phyloP scores from a whole-genome alignment of 768 basidiomycete species.

The Omphalotus guepiniiformis region DNA sequence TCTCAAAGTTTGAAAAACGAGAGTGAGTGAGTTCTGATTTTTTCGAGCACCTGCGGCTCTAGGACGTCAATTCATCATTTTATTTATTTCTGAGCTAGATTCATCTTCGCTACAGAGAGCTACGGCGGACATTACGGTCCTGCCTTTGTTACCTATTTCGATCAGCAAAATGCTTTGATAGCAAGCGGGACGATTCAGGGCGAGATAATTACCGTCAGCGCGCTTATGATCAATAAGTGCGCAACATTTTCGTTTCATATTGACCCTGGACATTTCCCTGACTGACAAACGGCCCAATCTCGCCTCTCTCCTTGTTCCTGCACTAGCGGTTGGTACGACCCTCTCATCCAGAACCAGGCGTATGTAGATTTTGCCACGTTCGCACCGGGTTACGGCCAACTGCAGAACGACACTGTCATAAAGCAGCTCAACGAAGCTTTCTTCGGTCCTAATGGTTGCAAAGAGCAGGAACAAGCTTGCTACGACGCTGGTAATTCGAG shows the following conservation, averaged over 20 bases:
- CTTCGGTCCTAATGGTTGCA: constrained; percentile 46
- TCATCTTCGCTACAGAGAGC: constrained; percentile 62
- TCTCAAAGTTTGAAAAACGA: constrained; percentile 46
- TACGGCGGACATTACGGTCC: constrained; percentile 70
- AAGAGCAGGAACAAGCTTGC: constrained; percentile 51
- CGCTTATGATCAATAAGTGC: constrained; percentile 63
- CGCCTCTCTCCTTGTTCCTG: not conserved
- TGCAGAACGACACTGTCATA: constrained; percentile 45
- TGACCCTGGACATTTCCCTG: no score
- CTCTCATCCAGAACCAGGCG: constrained; percentile 57
- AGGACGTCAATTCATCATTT: not conserved
- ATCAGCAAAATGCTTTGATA: constrained; percentile 56
- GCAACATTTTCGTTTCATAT: not conserved
- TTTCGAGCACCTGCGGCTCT: no score
- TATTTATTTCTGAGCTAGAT: constrained; percentile 28
- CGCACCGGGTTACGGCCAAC: constrained; percentile 65
- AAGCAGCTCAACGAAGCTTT: constrained; percentile 43
- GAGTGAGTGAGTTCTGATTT: constrained; percentile 35
- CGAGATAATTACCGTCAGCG: constrained; percentile 49
- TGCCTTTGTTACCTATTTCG: constrained; percentile 59
- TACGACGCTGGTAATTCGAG: constrained; percentile 43
- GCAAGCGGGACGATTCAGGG: constrained; percentile 38
- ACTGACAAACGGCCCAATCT: no score
- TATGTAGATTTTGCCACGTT: constrained; percentile 56
- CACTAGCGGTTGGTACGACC: constrained; percentile 61